Evolutionary conservation across 2,329 filamentous ascomycete species (phyloP).

Genomic region (Pseudogymnoascus sp.): DNA sequence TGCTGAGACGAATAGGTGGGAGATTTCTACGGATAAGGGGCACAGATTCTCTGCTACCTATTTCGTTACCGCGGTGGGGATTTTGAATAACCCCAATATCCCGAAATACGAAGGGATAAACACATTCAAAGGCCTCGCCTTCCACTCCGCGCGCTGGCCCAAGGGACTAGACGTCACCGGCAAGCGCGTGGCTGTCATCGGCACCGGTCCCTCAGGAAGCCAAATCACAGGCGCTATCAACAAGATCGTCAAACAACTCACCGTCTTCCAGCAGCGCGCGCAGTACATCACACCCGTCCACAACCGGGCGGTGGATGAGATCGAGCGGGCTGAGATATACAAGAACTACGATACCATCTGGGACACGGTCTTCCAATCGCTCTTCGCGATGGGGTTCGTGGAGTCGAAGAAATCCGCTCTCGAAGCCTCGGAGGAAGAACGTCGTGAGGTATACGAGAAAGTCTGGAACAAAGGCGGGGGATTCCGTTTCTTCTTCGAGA

Average conservation of each 20-base stretch:
- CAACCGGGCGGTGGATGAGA: constrained; percentile 9
- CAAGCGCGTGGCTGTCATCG: constrained; percentile 48
- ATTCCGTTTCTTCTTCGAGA: constrained; percentile 27
- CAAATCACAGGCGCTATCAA: constrained; percentile 36
- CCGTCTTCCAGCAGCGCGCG: constrained; percentile 29
- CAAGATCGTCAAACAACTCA: constrained; percentile 31
- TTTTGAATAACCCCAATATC: constrained; percentile 16
- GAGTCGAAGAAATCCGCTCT: constrained; percentile 22
- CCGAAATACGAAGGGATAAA: constrained; percentile 36
- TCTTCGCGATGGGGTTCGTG: constrained; percentile 29
- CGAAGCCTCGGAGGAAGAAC: constrained; percentile 11
- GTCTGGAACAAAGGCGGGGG: constrained; percentile 13
- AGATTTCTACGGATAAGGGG: constrained; percentile 14
- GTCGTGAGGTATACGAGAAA: background rate
- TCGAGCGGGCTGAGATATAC: constrained; percentile 18
- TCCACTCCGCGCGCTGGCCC: constrained; percentile 49
- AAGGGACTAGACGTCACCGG: constrained; percentile 39
- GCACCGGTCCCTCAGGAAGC: constrained; percentile 47
- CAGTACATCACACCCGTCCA: constrained; percentile 26
- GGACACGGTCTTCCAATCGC: constrained; percentile 16
- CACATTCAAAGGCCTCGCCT: constrained; percentile 39
- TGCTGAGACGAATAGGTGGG: constrained; percentile 11
- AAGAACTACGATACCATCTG: constrained; percentile 2
- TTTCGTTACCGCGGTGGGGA: constrained; percentile 17
- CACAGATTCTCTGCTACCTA: constrained; percentile 12